These are phyloP conservation scores for Lojkania enalia DNA, from an alignment of 2,329 filamentous ascomycete genomes.

Conservation along the genomic window DNA sequence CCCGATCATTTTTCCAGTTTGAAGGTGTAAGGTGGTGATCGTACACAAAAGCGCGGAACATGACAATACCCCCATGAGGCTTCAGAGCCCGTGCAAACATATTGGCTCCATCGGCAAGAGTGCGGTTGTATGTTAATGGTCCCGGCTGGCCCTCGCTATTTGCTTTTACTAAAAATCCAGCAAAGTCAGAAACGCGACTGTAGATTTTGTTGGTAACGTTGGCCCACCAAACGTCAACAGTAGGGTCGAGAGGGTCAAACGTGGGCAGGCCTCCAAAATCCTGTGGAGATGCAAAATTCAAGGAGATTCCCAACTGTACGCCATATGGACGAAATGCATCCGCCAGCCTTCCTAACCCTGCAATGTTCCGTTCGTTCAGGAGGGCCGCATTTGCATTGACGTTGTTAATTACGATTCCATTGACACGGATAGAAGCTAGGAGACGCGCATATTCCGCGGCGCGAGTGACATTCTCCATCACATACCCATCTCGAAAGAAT, in stretches of 20 bases:
- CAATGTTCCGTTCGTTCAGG: conserved; percentile 60
- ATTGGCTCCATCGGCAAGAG: conserved; percentile 68
- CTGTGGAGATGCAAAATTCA: conserved; percentile 69
- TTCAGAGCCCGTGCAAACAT: conserved; percentile 82
- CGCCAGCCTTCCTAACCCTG: conserved; percentile 64
- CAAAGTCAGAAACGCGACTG: conserved; percentile 64
- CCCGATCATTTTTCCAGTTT: conserved; percentile 68
- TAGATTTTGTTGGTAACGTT: conserved; percentile 64
- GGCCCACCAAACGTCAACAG: conserved; percentile 66
- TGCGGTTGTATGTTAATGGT: conserved; percentile 70
- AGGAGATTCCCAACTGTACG: conserved; percentile 65
- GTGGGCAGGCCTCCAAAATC: conserved; percentile 59
- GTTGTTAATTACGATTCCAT: conserved; percentile 70
- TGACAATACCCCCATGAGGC: conserved; percentile 83
- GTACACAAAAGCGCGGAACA: conserved; percentile 76
- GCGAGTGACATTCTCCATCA: conserved; percentile 63
- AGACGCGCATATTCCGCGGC: conserved; percentile 66
- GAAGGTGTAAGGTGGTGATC: conserved; percentile 59
- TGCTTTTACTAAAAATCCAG: conserved; percentile 71
- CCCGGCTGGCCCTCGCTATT: conserved; percentile 74
- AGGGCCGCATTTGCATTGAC: conserved; percentile 68
- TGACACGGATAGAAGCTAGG: conserved; percentile 67
- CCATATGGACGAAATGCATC: conserved; percentile 69
- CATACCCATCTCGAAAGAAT: conserved; percentile 63
- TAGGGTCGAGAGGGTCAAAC: conserved; percentile 65